Percentiles rank a stretch among this genome's conserved stretches.
These are phyloP conservation scores for Cercophora sp. DNA, from an alignment of 495 filamentous ascomycete species.

Conservation along the genomic window DNA sequence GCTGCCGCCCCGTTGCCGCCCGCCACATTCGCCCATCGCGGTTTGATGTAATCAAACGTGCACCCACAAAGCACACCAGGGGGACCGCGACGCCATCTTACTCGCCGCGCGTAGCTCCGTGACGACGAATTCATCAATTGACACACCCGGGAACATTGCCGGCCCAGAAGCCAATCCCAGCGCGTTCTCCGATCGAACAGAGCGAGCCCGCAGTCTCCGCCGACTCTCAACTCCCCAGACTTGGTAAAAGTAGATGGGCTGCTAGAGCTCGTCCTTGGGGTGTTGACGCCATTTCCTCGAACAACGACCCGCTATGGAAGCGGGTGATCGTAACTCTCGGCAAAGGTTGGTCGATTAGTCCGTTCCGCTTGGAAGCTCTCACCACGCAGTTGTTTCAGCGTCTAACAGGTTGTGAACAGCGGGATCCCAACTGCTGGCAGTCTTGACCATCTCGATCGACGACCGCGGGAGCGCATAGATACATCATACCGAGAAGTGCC, in stretches of 20 bases:
- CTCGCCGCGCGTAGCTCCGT: slow-evolving; percentile 7
- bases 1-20: slow-evolving; percentile 3
- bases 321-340: slow-evolving; percentile 45
- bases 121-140: slow-evolving; percentile 4
- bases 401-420: slow-evolving; percentile 22
- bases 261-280: slow-evolving; percentile 13
- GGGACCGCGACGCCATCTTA: slow-evolving; percentile 1
- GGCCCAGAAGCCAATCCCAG: background rate
- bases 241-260: slow-evolving; percentile 18
- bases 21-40: slow-evolving; percentile 9
- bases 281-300: slow-evolving; percentile 7
- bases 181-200: no score
- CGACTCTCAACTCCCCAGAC: no score
- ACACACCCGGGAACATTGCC: background rate
- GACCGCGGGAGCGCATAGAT: slow-evolving; percentile 32
- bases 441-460: slow-evolving; percentile 32
- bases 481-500: slow-evolving; percentile 36
- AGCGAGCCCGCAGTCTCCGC: no score
- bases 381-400: background rate
- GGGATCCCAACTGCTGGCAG: slow-evolving; percentile 28
- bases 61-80: slow-evolving; percentile 1
- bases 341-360: slow-evolving; percentile 36
- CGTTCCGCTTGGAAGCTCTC: background rate
- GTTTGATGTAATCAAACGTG: slow-evolving; percentile 11
- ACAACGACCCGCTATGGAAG: slow-evolving; percentile 47